phyloP scores from a whole-genome alignment of 1,139 yeast species.

The Diutina sp. region DNA sequence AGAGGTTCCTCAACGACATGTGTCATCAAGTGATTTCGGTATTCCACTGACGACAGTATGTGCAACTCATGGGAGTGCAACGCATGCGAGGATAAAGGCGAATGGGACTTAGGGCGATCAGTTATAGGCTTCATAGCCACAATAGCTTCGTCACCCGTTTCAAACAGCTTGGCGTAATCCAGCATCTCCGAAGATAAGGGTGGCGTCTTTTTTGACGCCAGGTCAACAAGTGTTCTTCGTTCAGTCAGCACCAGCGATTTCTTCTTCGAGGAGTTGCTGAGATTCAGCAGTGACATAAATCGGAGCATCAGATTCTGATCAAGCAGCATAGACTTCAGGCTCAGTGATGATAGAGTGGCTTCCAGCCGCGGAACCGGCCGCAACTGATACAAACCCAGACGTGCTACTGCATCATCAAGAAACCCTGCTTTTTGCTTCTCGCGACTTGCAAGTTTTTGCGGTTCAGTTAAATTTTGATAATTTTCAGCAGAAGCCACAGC shows the following conservation, averaged over 20 bases:
- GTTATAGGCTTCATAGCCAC: background rate
- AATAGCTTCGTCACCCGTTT: background rate
- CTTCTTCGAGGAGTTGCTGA: background rate
- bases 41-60: slow-evolving; percentile 2
- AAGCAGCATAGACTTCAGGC: background rate
- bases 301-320: background rate
- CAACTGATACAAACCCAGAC: background rate
- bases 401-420: background rate
- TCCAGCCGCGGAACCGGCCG: slow-evolving; percentile 1
- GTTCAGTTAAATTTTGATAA: background rate
- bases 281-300: background rate
- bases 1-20: background rate
- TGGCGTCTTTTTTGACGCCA: background rate
- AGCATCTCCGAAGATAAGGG: background rate
- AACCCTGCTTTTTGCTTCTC: background rate
- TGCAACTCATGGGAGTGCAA: background rate
- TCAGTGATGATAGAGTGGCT: background rate
- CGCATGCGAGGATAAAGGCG: background rate
- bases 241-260: background rate
- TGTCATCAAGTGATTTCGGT: background rate
- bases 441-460: background rate
- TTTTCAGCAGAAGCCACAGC: background rate
- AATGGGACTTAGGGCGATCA: background rate
- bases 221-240: background rate
- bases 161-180: slow-evolving; percentile 1